Evolutionary conservation across 768 basidiomycete species (phyloP).

Genomic region (Hericium coralloides): DNA sequence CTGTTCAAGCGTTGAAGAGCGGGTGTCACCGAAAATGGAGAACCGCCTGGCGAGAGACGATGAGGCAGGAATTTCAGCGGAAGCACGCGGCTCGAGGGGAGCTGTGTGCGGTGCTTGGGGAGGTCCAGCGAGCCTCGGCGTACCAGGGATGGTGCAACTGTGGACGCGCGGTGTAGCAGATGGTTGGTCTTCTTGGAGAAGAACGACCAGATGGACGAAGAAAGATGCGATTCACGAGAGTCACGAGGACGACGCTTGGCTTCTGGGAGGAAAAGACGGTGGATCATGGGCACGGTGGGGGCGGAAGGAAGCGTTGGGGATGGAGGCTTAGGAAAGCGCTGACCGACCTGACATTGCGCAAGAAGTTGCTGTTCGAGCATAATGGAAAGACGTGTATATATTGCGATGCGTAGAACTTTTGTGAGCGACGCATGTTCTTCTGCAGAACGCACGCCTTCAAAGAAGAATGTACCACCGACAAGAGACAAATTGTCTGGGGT

Average conservation of each 20-base stretch:
- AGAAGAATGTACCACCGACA: conserved; percentile 55
- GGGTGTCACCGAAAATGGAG: conserved; percentile 12
- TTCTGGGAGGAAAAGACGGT: conserved; percentile 12
- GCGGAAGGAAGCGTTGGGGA: conserved; percentile 9
- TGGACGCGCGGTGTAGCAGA: conserved; percentile 20
- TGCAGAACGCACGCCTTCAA: conserved; percentile 37
- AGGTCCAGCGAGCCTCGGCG: conserved; percentile 36
- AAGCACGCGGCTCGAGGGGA: conserved; percentile 14
- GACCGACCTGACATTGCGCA: conserved; percentile 36
- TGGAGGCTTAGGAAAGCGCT: conserved; percentile 32
- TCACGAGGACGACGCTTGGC: conserved; percentile 14
- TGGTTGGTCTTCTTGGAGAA: conserved; percentile 28
- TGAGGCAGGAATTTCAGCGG: conserved; percentile 20
- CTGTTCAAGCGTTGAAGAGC: no score
- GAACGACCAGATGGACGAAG: conserved; percentile 26
- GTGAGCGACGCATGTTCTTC: conserved; percentile 35
- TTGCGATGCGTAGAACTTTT: conserved; percentile 40
- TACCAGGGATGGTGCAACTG: conserved; percentile 17
- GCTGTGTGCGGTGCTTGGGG: conserved; percentile 9
- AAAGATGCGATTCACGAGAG: neutral
- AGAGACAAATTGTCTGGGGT: conserved; percentile 22
- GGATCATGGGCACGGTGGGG: neutral
- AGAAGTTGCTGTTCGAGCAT: conserved; percentile 54
- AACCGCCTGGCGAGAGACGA: conserved; percentile 9
- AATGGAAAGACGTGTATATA: conserved; percentile 49